These are phyloP conservation scores for Rhodocollybia butyracea DNA, from an alignment of 768 basidiomycete species.

Conservation along the genomic window DNA sequence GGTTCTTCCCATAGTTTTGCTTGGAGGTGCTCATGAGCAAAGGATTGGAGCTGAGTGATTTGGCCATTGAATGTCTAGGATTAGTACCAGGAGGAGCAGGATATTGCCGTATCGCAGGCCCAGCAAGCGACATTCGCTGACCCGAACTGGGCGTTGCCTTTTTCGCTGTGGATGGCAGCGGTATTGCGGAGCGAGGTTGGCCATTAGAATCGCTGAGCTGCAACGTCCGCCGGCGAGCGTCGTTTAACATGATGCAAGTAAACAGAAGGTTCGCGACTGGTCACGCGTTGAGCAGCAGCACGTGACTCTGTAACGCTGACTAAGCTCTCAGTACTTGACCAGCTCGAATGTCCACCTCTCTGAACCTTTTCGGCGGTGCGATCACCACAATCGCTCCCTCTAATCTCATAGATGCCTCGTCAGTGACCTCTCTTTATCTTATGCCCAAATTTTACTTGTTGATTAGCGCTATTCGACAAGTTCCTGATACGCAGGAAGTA, in stretches of 20 bases:
- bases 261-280: neutral
- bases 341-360: no score
- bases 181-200: constrained; percentile 60
- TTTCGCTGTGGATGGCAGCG: constrained; percentile 73
- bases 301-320: neutral
- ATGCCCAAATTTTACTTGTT: neutral
- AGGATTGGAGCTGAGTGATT: constrained; percentile 67
- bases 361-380: constrained; percentile 83
- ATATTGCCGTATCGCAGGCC: constrained; percentile 62
- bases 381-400: constrained; percentile 60
- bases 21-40: constrained; percentile 70
- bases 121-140: constrained; percentile 67
- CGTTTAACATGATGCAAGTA: constrained; percentile 41
- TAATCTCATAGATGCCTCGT: constrained; percentile 83
- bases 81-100: constrained; percentile 40
- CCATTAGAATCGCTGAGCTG: constrained; percentile 51
- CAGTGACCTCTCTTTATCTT: constrained; percentile 25
- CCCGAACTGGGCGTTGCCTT: constrained; percentile 58
- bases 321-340: neutral
- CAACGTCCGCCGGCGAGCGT: constrained; percentile 53
- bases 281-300: neutral
- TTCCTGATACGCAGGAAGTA: constrained; percentile 95
- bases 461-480: constrained; percentile 60
- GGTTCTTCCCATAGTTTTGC: constrained; percentile 67
- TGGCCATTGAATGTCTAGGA: constrained; percentile 65